phyloP scores from a whole-genome alignment of 768 basidiomycete species.

The Auricularia heimuer region DNA sequence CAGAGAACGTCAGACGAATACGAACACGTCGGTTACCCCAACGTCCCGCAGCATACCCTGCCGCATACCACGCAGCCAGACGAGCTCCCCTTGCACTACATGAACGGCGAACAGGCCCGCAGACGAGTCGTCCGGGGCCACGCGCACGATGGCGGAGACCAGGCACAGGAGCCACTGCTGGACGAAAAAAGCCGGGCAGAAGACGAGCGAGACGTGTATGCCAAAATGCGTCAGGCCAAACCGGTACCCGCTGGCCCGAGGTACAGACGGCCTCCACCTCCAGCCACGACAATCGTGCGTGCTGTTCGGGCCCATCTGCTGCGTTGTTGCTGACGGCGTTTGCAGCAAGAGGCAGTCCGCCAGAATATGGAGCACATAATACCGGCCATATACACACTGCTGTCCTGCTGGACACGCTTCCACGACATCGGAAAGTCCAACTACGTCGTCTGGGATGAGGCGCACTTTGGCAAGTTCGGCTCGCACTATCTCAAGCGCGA shows the following conservation, averaged over 20 bases:
- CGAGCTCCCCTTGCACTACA: conserved; percentile 42
- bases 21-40: conserved; percentile 58
- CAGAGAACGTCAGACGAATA: conserved; percentile 51
- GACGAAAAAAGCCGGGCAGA: conserved; percentile 23
- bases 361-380: conserved; percentile 75
- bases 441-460: conserved; percentile 96
- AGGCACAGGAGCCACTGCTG: conserved; percentile 9
- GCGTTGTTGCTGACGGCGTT: conserved; percentile 13
- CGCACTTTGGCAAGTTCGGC: conserved; percentile 98
- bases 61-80: conserved; percentile 16
- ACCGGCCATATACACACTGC: conserved; percentile 79
- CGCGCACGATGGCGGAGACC: conserved; percentile 9
- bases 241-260: conserved; percentile 1
- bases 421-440: conserved; percentile 83
- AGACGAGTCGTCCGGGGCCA: conserved; percentile 30
- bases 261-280: conserved; percentile 37
- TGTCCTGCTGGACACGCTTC: conserved; percentile 91
- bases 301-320: conserved; percentile 36
- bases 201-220: conserved; percentile 61
- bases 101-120: conserved; percentile 39
- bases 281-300: conserved; percentile 29
- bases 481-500: conserved; percentile 97
- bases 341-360: conserved; percentile 60
- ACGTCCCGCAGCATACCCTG: conserved; percentile 15
- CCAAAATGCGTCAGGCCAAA: conserved; percentile 29